Base-by-base conservation (phyloP, 352 stramenopile species). In the Phytophthora podocarpi region DNA sequence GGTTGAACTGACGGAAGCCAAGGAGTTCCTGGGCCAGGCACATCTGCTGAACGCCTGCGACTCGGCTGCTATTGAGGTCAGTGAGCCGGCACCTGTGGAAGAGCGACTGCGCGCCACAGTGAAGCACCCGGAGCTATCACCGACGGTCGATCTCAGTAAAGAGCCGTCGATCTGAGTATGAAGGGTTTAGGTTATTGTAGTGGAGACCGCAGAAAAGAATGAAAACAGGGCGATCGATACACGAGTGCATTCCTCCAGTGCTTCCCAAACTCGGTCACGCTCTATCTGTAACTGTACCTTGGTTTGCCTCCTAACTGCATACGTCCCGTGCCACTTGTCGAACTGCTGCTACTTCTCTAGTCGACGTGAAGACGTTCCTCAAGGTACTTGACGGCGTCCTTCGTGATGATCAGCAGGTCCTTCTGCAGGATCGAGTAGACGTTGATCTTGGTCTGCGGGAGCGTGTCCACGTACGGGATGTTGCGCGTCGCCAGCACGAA, bases 401-500 rank as follows among this genome's bases (percentile, higher is more conserved):
- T 85, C 26, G 87, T 93, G 67, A 94, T 80, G 57, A 96, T 80
- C 36, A 96, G 70, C 64, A 96, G 56, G 60, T 96, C 87, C 76
- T 93, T 93, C 63, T 96, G 82, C 68, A 96, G 55, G 72, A 96
- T 94, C 67, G 87, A 92, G 79, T 96, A 96, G 34, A 94, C 85
- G 68, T 94, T 96, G 72, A 96, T 86, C 80, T 94, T 93, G 72
- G 91, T 74, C 76, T 93, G 81, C 68, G 83, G 74, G 36, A 96
- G 68, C 55, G 83, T 87, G 67, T 91, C 85, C 35, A 96, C 79
- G 70, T 90, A 85, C 47, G 85, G 82, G 60, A 96, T 83, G 79
- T 96, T 96, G 66, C 85, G 78, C 43, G 83, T 94, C n/a, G 82
- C 80, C 37, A 93, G 67, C 66, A 85, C 30, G 24, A 96, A 94